A percentile compares a stretch with the other conserved stretches of the same genome.
Evolutionary conservation across 345 rosid genomes (phyloP).

Genomic region (Pseudoturritis turrita): DNA sequence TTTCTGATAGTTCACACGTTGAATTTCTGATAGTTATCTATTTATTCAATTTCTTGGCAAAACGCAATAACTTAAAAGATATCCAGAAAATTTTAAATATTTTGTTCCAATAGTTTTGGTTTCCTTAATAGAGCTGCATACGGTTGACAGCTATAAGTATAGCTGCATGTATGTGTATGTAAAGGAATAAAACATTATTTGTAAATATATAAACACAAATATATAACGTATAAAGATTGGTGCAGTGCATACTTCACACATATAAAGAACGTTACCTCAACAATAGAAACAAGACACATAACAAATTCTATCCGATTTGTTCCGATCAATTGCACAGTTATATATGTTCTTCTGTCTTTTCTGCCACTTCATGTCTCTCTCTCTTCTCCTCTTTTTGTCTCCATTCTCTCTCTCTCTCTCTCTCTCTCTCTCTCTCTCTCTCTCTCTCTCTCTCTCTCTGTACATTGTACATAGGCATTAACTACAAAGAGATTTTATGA

Average conservation of each 20-base stretch:
- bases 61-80: background rate
- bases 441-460: background rate
- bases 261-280: conserved; percentile 15
- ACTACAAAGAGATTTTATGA: background rate
- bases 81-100: background rate
- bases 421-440: background rate
- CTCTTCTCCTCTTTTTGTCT: conserved; percentile 27
- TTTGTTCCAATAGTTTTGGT: conserved; percentile 7
- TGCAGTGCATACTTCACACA: conserved; percentile 16
- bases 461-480: background rate
- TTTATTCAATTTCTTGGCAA: background rate
- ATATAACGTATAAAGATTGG: conserved; percentile 16
- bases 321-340: conserved; percentile 31
- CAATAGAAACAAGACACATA: conserved; percentile 30
- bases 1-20: background rate
- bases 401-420: conserved; percentile 6
- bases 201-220: background rate
- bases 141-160: background rate
- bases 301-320: conserved; percentile 38
- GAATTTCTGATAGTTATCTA: background rate
- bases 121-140: conserved; percentile 21
- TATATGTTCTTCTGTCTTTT: conserved; percentile 31
- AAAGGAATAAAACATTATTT: background rate
- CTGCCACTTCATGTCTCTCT: conserved; percentile 25
- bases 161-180: background rate